phyloP scores from a whole-genome alignment of 345 rosid species.

The Nephelium lappaceum region DNA sequence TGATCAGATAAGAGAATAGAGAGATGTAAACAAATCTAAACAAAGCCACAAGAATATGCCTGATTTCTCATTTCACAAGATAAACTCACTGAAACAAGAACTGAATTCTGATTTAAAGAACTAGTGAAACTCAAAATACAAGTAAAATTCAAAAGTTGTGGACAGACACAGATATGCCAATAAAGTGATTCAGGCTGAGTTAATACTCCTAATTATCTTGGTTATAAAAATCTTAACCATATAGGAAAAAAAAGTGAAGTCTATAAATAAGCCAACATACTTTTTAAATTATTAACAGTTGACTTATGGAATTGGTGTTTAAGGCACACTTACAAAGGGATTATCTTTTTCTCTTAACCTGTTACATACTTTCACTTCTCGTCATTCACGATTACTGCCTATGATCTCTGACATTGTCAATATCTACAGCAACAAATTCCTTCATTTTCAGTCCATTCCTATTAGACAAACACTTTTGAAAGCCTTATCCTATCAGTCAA shows the following conservation, averaged over 20 bases:
- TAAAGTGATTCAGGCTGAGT: background rate
- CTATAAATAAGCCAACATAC: background rate
- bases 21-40: slow-evolving; percentile 27
- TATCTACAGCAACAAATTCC: background rate
- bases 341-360: background rate
- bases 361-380: background rate
- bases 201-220: background rate
- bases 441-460: background rate
- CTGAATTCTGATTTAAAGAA: too few relatives aligned
- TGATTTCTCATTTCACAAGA: background rate
- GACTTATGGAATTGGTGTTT: background rate
- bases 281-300: background rate
- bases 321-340: background rate
- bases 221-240: background rate
- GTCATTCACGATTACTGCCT: background rate
- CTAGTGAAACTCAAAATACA: background rate
- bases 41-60: slow-evolving; percentile 3
- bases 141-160: background rate
- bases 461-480: background rate
- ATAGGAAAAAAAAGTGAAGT: background rate
- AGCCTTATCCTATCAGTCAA: background rate
- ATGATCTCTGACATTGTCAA: background rate
- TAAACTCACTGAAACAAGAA: too few relatives aligned
- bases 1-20: slow-evolving; percentile 35
- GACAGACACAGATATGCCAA: background rate